Conservation (phyloP, 306 rosid genomes). For the Notholithocarpus densiflorus region DNA sequence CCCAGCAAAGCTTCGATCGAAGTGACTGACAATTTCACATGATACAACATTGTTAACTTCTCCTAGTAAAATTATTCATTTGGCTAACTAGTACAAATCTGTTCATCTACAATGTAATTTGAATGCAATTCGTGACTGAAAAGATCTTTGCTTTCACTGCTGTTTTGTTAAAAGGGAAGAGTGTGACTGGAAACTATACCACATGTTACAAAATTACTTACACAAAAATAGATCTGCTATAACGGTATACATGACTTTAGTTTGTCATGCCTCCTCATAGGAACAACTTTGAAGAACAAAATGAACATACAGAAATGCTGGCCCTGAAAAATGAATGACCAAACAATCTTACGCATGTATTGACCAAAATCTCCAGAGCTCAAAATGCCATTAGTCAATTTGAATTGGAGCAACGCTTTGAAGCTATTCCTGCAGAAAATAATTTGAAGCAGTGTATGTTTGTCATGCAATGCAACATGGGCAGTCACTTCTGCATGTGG, state of each 20-base stretch:
- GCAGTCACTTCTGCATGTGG: background rate
- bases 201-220: too few species aligned
- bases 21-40: background rate
- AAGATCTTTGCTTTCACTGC: too few species aligned
- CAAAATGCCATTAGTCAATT: background rate
- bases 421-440: background rate
- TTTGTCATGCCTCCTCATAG: background rate
- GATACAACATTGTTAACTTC: background rate
- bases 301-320: background rate
- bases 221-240: background rate
- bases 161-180: too few species aligned
- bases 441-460: background rate
- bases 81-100: too few species aligned
- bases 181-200: too few species aligned
- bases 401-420: background rate
- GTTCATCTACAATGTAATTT: too few species aligned
- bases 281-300: background rate
- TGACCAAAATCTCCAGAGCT: background rate
- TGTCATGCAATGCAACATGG: background rate
- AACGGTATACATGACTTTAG: background rate
- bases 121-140: too few species aligned
- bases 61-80: background rate
- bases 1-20: too few species aligned
- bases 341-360: background rate
- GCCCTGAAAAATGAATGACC: background rate